Evolutionary conservation across 805 yeast species (phyloP), one percentile per base, ranked within the genome.

Genomic region (Candida chauliodis): DNA sequence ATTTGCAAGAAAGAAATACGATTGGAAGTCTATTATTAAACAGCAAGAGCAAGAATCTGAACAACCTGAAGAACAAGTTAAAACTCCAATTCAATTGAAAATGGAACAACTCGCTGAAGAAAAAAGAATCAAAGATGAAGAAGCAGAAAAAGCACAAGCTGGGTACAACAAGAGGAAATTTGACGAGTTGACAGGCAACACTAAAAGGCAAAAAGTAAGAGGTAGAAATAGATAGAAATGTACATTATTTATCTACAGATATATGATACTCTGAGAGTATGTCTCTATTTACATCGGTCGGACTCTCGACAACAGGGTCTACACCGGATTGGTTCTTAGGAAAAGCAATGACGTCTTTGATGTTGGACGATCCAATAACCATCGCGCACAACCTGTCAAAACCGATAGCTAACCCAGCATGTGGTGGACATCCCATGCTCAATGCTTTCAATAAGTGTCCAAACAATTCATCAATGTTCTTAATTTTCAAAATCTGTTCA

Each of bases 391-490:
- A 66, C 45, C 99, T 69, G 57, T 93, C 99, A 49, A 93, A 85
- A 0, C 99, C 99, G 24, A 93, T 69, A 0, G 99, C 99, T 26
- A 93, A 69, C 0, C 99, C 99, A 2, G 97, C 96, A 62, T 93
- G 99, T 1, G 99, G 99, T 1, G 99, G 99, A 53, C 98, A 88
- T 1, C 99, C 99, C 63, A 84, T 78, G 17, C 76, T 77, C 39
- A 93, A 75, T 0, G 96, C 96, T 28, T 71, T 66, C 22, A 93
- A 66, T 28, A 93, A 67, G 61, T 93, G 99, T 0, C 96, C 95
- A 65, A 93, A 93, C 7, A 88, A 64, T 24, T 57, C 54, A 31
- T 80, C 71, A 19, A 85, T 75, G 45, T 86, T 63, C 1, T 53
- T 34, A 9, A 93, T 81, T 6, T 72, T 61, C 21, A 93, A 68